Evolutionary conservation across 2,329 filamentous ascomycete species (phyloP).

Genomic region (Ilyonectria sp.): DNA sequence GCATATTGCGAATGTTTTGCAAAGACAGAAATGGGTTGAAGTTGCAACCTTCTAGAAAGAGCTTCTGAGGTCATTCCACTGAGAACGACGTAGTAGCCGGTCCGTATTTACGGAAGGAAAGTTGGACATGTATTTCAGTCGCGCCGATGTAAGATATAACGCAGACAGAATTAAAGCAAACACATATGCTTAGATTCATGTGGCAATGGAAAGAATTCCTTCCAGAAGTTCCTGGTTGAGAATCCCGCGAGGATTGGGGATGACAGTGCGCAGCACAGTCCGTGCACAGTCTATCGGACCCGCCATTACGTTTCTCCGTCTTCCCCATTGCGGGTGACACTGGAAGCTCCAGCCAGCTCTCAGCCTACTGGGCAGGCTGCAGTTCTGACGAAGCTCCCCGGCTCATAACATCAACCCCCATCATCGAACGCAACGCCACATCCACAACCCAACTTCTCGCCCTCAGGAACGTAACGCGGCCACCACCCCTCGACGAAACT

Average conservation of each 20-base stretch:
- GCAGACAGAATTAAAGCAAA: background rate
- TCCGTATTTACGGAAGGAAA: background rate
- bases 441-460: constrained; percentile 34
- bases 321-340: constrained; percentile 27
- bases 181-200: background rate
- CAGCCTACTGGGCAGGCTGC: constrained; percentile 54
- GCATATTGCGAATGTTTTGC: constrained; percentile 57
- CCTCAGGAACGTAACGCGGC: constrained; percentile 20
- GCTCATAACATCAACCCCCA: constrained; percentile 44
- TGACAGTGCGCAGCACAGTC: constrained; percentile 32
- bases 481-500: constrained; percentile 1
- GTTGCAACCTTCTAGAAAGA: constrained; percentile 47
- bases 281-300: constrained; percentile 6
- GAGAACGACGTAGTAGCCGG: background rate
- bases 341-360: constrained; percentile 50
- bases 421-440: constrained; percentile 36
- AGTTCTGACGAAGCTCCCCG: constrained; percentile 58
- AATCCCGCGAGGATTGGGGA: background rate
- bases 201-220: background rate
- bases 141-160: background rate
- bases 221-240: background rate
- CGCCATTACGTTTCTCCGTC: constrained; percentile 52
- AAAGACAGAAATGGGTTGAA: constrained; percentile 58
- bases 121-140: background rate
- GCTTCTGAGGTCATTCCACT: background rate